phyloP scores from a whole-genome alignment of 805 yeast species.

The Teunomyces kruisii region DNA sequence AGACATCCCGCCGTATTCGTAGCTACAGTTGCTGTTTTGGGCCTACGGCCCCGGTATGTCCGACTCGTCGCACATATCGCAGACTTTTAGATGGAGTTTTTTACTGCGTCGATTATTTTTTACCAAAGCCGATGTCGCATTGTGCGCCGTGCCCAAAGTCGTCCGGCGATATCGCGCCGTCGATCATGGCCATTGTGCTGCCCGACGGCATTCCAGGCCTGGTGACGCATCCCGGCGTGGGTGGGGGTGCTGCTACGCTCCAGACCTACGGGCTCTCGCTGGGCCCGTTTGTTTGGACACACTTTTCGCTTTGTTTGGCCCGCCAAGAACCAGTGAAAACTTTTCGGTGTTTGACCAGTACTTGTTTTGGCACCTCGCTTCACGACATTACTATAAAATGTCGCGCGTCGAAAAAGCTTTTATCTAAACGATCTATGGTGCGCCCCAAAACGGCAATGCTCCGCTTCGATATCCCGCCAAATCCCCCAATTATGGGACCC shows the following conservation, averaged over 20 bases:
- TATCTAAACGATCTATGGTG: neutral
- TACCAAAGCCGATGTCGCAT: neutral
- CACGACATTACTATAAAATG: neutral
- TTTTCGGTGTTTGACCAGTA: too few relatives aligned
- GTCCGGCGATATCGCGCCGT: neutral
- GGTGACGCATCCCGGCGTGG: too few relatives aligned
- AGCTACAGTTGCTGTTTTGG: neutral
- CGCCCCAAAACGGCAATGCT: neutral
- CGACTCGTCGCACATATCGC: neutral
- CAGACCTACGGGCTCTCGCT: too few relatives aligned
- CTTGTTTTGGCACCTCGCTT: too few relatives aligned
- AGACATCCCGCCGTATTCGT: neutral
- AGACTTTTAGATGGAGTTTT: neutral
- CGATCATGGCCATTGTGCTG: neutral
- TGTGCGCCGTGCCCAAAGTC: neutral
- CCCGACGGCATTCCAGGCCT: neutral
- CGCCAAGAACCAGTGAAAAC: too few relatives aligned
- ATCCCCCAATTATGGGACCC: too few relatives aligned
- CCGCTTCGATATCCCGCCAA: neutral
- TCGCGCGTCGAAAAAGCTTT: neutral
- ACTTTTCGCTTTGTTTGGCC: too few relatives aligned
- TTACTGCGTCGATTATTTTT: neutral
- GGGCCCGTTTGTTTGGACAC: too few relatives aligned
- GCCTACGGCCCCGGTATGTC: neutral
- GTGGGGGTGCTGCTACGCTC: too few relatives aligned